Evolutionary conservation across 2,329 filamentous ascomycete genomes (phyloP).

Genomic region (Fusarium drepaniforme): DNA sequence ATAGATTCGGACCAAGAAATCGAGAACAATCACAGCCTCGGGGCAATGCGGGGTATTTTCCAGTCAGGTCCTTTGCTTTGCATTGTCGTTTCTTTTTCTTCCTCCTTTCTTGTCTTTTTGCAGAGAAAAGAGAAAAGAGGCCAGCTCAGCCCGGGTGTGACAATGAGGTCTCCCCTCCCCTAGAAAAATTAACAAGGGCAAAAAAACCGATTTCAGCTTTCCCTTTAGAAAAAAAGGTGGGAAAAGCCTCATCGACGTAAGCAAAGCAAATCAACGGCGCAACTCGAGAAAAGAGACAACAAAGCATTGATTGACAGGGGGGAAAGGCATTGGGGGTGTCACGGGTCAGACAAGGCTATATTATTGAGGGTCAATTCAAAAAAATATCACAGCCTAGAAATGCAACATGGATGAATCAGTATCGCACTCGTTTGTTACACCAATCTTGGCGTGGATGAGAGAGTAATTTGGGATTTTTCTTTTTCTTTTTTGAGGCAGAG

Average conservation of each 20-base stretch:
- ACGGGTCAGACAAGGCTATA: neutral
- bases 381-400: neutral
- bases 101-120: neutral
- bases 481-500: neutral
- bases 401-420: neutral
- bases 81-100: neutral
- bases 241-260: neutral
- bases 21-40: slow-evolving; percentile 5
- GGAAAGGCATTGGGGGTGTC: neutral
- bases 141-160: neutral
- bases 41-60: slow-evolving; percentile 22
- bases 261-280: neutral
- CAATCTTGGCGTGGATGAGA: neutral
- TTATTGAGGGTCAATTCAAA: neutral
- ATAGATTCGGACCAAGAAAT: slow-evolving; percentile 4
- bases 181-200: neutral
- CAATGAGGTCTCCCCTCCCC: neutral
- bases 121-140: slow-evolving; percentile 22
- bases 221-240: neutral
- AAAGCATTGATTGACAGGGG: neutral
- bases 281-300: neutral
- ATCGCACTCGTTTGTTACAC: neutral
- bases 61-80: neutral
- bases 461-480: neutral
- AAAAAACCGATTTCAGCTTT: neutral